Evolutionary conservation across 2,329 filamentous ascomycete genomes (phyloP), one percentile per base, ranked within the genome.

Genomic region (Rutstroemia sp.): DNA sequence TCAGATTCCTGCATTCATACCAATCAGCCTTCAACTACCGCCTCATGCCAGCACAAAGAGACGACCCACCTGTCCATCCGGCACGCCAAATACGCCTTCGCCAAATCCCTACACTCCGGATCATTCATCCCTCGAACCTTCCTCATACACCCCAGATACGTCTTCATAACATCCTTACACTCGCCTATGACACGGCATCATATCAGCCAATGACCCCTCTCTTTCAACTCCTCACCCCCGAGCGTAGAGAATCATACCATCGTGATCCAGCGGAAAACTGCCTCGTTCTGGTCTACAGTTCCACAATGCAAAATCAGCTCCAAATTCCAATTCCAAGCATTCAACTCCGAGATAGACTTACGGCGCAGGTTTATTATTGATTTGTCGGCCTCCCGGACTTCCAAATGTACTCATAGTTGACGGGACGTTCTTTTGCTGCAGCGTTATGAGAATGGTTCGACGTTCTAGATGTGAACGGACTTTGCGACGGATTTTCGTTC

Each of bases 181-280:
- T 99, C 94, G 68, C 90, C 89, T 94, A 62, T 42, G 23, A 27
- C 17, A 16, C 16, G 23, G 23, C 16, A 6, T 8, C 19, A 12
- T 17, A 10, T 44, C 21, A 44, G 40, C 40, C 5, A 3, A 25
- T 6, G 5, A 4, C 7, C 19, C 45, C n/a, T 39, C 12, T 23
- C n/a, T 17, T 34, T 45, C 19, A 21, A n/a, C 14, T 16, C 6
- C 14, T 39, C 21, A 17, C 17, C 19, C 47, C 3, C 2, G 3
- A 27, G n/a, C 14, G 38, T 7, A 21, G 14, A 12, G 7, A 54
- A 57, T 60, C 70, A 63, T 74, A 85, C 83, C 90, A 71, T 96
- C 91, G 67, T 96, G 92, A 72, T 97, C 92, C 56, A 97, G 83
- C n/a, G 92, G 92, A 69, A 97, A 97, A 66, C 89, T 95, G 56